These are phyloP conservation scores for Apiospora kogelbergensis DNA, from an alignment of 2,329 filamentous ascomycete genomes.

Conservation along the genomic window DNA sequence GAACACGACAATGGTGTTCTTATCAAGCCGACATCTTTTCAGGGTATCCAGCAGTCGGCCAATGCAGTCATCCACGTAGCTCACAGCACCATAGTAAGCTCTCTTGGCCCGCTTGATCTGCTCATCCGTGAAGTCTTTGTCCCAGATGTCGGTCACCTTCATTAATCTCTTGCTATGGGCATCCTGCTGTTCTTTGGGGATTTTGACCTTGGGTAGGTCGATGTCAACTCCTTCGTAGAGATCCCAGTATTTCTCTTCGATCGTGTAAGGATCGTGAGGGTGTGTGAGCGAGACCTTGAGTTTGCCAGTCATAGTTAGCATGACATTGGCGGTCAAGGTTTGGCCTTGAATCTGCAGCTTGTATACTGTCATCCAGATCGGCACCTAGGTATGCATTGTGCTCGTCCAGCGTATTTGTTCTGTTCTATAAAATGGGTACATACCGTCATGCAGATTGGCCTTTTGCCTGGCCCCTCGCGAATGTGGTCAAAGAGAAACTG, in stretches of 20 bases:
- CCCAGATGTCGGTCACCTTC: slow-evolving; percentile 84
- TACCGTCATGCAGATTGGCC: slow-evolving; percentile 82
- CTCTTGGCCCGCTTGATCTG: slow-evolving; percentile 85
- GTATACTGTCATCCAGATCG: neutral
- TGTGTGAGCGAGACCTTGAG: slow-evolving; percentile 81
- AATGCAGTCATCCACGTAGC: slow-evolving; percentile 91
- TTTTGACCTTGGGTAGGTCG: slow-evolving; percentile 73
- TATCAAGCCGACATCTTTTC: slow-evolving; percentile 74
- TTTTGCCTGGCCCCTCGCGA: slow-evolving; percentile 69
- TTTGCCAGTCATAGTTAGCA: neutral
- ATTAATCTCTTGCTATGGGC: slow-evolving; percentile 83
- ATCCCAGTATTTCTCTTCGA: slow-evolving; percentile 92
- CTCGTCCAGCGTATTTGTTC: neutral
- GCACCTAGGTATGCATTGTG: neutral
- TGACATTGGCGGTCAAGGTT: neutral
- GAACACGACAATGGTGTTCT: slow-evolving; percentile 90
- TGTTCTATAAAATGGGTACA: slow-evolving; percentile 24
- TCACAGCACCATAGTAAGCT: slow-evolving; percentile 90
- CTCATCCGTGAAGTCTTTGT: slow-evolving; percentile 78
- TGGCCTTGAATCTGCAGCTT: neutral
- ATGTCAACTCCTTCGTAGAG: slow-evolving; percentile 88
- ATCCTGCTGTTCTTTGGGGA: slow-evolving; percentile 80
- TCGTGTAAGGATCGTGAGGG: slow-evolving; percentile 93
- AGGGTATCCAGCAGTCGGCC: slow-evolving; percentile 77
- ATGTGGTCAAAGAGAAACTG: slow-evolving; percentile 92